phyloP scores from a whole-genome alignment of 257 asterid genomes.

The Henckelia pumila region DNA sequence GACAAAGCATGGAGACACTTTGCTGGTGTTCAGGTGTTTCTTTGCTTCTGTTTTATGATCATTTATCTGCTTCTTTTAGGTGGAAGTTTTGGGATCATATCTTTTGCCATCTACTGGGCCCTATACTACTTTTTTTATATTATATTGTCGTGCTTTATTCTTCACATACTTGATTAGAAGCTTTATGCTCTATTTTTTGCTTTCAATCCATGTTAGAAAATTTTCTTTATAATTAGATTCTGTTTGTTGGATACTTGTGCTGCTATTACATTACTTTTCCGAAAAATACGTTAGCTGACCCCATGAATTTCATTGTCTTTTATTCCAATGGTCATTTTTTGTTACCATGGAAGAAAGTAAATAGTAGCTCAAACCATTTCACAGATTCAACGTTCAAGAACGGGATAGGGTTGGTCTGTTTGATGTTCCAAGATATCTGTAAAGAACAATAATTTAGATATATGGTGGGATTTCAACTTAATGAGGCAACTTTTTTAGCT shows the following conservation, averaged over 20 bases:
- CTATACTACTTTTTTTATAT: neutral
- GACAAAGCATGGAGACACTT: constrained; percentile 95
- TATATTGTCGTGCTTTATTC: neutral
- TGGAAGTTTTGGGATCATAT: constrained; percentile 20
- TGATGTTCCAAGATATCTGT: neutral
- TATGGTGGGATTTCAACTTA: neutral
- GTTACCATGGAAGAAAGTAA: neutral
- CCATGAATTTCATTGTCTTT: neutral
- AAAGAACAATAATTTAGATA: neutral
- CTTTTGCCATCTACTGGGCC: constrained; percentile 1
- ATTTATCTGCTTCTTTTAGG: constrained; percentile 15
- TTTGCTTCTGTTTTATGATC: constrained; percentile 4
- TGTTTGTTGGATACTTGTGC: constrained; percentile 10
- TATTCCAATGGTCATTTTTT: neutral
- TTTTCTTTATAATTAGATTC: constrained; percentile 9
- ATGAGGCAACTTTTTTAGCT: neutral
- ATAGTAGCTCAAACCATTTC: neutral
- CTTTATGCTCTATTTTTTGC: constrained; percentile 1
- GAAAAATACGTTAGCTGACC: neutral
- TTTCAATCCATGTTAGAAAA: neutral
- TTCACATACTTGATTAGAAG: constrained; percentile 5
- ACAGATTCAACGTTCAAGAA: constrained; percentile 18
- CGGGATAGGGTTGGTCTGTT: neutral
- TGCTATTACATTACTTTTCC: neutral
- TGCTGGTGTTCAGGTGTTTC: constrained; percentile 97